A percentile compares a stretch with the other conserved stretches of the same genome.
phyloP scores from a whole-genome alignment of 805 yeast genomes.

The Saturnispora serradocipensis region DNA sequence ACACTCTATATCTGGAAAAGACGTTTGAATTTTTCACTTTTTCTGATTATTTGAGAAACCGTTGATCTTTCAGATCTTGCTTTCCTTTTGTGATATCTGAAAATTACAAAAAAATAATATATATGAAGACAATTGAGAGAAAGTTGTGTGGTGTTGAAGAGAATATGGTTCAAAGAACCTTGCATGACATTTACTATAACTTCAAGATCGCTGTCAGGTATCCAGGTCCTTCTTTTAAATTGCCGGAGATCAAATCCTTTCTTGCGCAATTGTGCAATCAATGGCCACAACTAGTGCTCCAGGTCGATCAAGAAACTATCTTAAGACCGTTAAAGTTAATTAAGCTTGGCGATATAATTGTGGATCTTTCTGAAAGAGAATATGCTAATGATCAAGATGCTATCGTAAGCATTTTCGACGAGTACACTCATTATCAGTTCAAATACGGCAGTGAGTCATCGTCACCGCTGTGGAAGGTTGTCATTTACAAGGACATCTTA shows the following conservation, averaged over 20 bases:
- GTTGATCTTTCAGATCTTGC: not conserved
- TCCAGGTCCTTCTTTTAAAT: not conserved
- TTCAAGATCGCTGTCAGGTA: slow-evolving; percentile 9
- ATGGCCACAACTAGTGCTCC: slow-evolving; percentile 11
- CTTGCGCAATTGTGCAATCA: slow-evolving; percentile 1
- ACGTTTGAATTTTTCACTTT: not conserved
- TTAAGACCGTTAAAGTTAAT: not conserved
- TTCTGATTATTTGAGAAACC: not conserved
- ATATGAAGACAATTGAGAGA: slow-evolving; percentile 1
- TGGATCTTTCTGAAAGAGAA: not conserved
- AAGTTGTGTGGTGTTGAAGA: slow-evolving; percentile 7
- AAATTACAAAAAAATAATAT: not conserved
- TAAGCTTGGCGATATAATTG: not conserved
- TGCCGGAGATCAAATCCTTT: not conserved
- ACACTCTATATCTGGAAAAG: not conserved
- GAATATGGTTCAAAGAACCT: not conserved
- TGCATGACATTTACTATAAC: slow-evolving; percentile 3
- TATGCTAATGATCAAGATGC: not conserved
- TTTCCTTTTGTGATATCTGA: not conserved
- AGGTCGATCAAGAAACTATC: not conserved
- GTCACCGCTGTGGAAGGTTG: slow-evolving; percentile 10
- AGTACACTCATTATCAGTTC: slow-evolving; percentile 6
- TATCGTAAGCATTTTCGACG: not conserved
- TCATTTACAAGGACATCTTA: not conserved
- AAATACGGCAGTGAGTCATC: slow-evolving; percentile 2